These are phyloP conservation scores for Crucihimalaya himalaica DNA, from an alignment of 345 rosid genomes.

Conservation along the genomic window DNA sequence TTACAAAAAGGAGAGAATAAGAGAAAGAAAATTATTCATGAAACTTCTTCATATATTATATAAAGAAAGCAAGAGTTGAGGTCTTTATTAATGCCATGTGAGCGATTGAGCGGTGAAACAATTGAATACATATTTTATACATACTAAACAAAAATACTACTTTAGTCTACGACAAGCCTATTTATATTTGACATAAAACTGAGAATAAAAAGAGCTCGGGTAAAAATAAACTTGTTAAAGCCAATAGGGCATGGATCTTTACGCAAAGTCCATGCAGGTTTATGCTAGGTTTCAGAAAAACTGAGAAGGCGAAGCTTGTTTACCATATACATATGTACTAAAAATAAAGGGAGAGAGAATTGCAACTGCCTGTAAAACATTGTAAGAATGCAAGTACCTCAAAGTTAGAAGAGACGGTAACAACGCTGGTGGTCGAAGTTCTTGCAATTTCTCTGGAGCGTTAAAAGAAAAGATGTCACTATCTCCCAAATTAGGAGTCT, in stretches of 20 bases:
- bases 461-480: conserved; percentile 26
- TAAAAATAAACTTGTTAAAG: background rate
- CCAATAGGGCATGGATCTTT: background rate
- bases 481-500: background rate
- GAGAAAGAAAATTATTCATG: background rate
- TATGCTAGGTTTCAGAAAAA: background rate
- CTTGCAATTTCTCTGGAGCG: conserved; percentile 61
- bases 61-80: background rate
- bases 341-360: background rate
- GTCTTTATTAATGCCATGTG: background rate
- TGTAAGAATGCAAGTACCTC: conserved; percentile 52
- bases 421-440: conserved; percentile 45
- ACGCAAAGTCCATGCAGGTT: background rate
- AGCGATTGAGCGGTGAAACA: background rate
- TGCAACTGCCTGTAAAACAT: background rate
- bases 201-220: background rate
- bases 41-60: conserved; percentile 1
- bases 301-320: background rate
- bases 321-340: background rate
- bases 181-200: background rate
- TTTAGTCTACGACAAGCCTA: background rate
- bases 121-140: background rate
- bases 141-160: background rate
- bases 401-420: conserved; percentile 68
- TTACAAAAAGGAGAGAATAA: conserved; percentile 21